Base-by-base conservation (phyloP, 257 asterid species). In the Lavandula angustifolia region DNA sequence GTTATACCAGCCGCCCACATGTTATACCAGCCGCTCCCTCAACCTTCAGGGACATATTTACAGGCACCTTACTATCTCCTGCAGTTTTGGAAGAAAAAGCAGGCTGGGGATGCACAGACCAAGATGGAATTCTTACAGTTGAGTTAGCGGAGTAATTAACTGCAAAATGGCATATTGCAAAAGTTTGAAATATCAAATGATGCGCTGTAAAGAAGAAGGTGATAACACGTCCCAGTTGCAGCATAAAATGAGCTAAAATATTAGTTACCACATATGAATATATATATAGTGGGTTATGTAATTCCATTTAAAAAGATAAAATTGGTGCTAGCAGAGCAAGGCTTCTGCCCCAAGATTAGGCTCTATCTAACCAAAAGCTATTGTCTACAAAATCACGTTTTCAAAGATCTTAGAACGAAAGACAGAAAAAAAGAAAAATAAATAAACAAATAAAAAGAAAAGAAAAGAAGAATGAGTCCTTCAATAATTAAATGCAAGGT, bases 41-140 rank as follows among this genome's bases (percentile, higher is more conserved):
- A 75, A 77, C 75, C 76, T 73, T 82, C 58, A 67, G 56, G 57
- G 86, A 58, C 79, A 81, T 60, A 76, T 77, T 82, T 38, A 66
- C 60, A 35, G 85, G 79, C 69, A 69, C 75, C 87, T 82, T 83
- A 67, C 60, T 75, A 40, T 84, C 87, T 42, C 84, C 67, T 50
- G 79, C 85, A 64, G 49, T 49, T 69, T 76, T 86, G 65, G 84
- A 71, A 35, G 91, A 47, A 54, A 81, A 72, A 40, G 70, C 73
- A 68, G 91, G 68, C 48, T 81, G 92, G 51, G 84, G 76, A 71
- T 82, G 92, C 79, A 82, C 66, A n/a, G 87, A 67, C 96, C 96
- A 92, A 59, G 88, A 65, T 67, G 95, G 94, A 64, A 85, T 77
- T 78, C 80, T 87, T 70, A 38, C 70, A 56, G 66, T 71, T 58